These are phyloP conservation scores for Rhodotorula sp. DNA, from an alignment of 1,284 basidiomycete genomes.

Conservation along the genomic window DNA sequence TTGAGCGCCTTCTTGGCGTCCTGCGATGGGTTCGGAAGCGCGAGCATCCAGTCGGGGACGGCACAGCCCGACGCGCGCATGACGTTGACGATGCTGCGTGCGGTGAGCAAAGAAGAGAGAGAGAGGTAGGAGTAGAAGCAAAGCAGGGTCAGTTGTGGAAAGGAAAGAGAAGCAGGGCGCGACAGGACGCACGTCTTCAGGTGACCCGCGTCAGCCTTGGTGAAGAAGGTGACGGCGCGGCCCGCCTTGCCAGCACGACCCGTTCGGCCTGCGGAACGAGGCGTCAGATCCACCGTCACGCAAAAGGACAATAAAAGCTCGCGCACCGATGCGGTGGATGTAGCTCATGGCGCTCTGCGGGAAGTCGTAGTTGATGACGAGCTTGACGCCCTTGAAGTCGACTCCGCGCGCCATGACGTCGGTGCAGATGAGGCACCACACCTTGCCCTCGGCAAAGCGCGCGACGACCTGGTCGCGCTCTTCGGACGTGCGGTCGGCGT, in stretches of 20 bases:
- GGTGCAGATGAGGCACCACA: slow-evolving; percentile 90
- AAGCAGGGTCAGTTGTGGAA: slow-evolving; percentile 15
- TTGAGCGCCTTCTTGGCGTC: slow-evolving; percentile 83
- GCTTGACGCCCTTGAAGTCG: slow-evolving; percentile 92
- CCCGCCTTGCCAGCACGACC: slow-evolving; percentile 90
- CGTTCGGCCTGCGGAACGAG: slow-evolving; percentile 67
- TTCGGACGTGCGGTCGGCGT: slow-evolving; percentile 81
- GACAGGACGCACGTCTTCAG: slow-evolving; percentile 71
- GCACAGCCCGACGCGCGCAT: slow-evolving; percentile 82
- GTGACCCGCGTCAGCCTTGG: slow-evolving; percentile 85
- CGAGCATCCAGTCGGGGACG: slow-evolving; percentile 87
- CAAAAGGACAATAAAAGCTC: slow-evolving; percentile 9
- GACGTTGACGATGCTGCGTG: slow-evolving; percentile 83
- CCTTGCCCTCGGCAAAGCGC: slow-evolving; percentile 80
- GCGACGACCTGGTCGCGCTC: slow-evolving; percentile 82
- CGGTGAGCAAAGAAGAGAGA: slow-evolving; percentile 9
- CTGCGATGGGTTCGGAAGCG: slow-evolving; percentile 63
- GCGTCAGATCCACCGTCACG: background rate
- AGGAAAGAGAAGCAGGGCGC: background rate
- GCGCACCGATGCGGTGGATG: slow-evolving; percentile 84
- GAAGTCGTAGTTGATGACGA: slow-evolving; percentile 91
- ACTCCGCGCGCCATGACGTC: slow-evolving; percentile 96
- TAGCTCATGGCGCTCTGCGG: slow-evolving; percentile 92
- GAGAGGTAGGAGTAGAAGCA: background rate
- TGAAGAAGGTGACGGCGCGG: slow-evolving; percentile 92